Evolutionary conservation across 2,329 filamentous ascomycete species (phyloP).

Genomic region (Coniochaeta sp.): DNA sequence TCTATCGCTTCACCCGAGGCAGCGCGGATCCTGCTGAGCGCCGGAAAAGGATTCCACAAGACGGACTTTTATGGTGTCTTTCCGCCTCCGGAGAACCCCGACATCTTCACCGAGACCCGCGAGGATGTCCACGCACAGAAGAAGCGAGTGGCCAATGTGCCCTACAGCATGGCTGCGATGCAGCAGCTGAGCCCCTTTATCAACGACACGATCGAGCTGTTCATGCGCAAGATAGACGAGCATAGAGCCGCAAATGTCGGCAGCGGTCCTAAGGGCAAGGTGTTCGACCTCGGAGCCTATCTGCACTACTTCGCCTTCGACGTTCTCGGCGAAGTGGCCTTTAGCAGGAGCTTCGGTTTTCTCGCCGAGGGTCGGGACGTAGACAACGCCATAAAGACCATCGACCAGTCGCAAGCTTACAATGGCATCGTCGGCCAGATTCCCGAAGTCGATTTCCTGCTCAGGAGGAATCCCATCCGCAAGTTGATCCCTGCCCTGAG

Average conservation of each 20-base stretch:
- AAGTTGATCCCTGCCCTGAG: conserved; percentile 33
- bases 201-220: conserved; percentile 40
- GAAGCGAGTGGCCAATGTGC: conserved; percentile 44
- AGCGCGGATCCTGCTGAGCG: conserved; percentile 35
- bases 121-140: conserved; percentile 48
- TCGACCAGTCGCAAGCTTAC: conserved; percentile 44
- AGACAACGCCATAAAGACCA: conserved; percentile 42
- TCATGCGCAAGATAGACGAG: conserved; percentile 33
- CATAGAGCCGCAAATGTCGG: conserved; percentile 22
- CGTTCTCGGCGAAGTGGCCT: conserved; percentile 44
- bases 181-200: conserved; percentile 43
- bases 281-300: conserved; percentile 40
- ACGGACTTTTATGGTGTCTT: conserved; percentile 47
- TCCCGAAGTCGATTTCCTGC: conserved; percentile 38
- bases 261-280: conserved; percentile 6
- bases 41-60: conserved; percentile 45
- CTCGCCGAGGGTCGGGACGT: conserved; percentile 41
- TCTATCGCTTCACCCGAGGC: conserved; percentile 38
- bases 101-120: conserved; percentile 49
- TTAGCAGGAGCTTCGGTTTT: conserved; percentile 45
- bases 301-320: conserved; percentile 38
- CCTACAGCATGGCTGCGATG: conserved; percentile 47
- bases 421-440: conserved; percentile 45
- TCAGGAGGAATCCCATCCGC: conserved; percentile 43
- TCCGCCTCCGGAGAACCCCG: conserved; percentile 47